These are phyloP conservation scores for Combretum micranthum DNA, from an alignment of 345 rosid species.

Conservation along the genomic window DNA sequence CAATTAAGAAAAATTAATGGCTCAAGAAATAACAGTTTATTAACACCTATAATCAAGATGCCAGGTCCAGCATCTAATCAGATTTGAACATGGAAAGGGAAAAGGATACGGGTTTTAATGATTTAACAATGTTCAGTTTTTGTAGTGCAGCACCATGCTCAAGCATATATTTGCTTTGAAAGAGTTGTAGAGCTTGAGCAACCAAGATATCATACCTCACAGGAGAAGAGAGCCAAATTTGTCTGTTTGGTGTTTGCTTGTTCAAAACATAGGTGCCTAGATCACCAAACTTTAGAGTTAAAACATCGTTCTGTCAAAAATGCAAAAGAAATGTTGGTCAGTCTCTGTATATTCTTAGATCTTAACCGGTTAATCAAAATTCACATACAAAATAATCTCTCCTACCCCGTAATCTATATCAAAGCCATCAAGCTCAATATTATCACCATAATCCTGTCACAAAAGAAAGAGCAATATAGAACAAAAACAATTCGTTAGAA, in stretches of 20 bases:
- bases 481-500: no score
- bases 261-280: constrained; percentile 84
- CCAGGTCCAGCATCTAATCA: neutral
- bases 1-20: no score
- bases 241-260: constrained; percentile 88
- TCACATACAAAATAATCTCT: constrained; percentile 1
- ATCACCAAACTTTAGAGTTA: constrained; percentile 73
- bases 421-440: constrained; percentile 68
- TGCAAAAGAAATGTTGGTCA: neutral
- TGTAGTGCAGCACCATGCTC: neutral
- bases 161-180: neutral
- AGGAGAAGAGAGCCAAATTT: constrained; percentile 91
- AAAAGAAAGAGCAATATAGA: neutral
- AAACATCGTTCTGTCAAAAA: constrained; percentile 71
- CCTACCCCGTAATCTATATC: constrained; percentile 93
- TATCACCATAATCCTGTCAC: constrained; percentile 77
- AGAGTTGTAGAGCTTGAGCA: no score
- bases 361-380: constrained; percentile 5
- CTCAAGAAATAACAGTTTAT: no score
- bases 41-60: neutral
- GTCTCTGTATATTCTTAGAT: neutral
- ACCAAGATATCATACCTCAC: constrained; percentile 68
- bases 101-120: neutral
- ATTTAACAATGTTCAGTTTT: neutral
- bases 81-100: neutral